Evolutionary conservation across 2,329 filamentous ascomycete species (phyloP), one percentile per base, ranked within the genome.

Genomic region (Monascus ruber): DNA sequence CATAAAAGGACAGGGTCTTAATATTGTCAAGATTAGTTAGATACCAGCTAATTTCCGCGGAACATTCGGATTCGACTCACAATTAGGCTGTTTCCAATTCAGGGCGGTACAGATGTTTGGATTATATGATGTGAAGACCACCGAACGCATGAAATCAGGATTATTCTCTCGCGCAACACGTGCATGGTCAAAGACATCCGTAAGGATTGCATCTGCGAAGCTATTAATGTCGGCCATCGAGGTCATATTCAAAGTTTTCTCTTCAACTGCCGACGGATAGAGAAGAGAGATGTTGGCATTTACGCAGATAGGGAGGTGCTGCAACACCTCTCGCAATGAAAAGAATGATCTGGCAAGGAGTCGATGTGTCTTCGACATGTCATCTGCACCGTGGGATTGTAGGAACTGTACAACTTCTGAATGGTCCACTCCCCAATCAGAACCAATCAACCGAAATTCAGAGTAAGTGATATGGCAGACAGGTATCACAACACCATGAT

Each of bases 21-120:
- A 35, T n/a, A 24, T 27, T 4, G 35, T 9, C 7, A 8, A 27
- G 27, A 34, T 17, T 17, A 17, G 17, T 17, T 17, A 17, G 33
- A 43, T 10, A 29, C 24, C 26, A 35, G n/a, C n/a, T 26, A 37
- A 26, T 17, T 25, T 31, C 29, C n/a, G 11, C n/a, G 11, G 8
- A 31, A 3, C 8, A 8, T 8, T 8, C 8, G 29, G 29, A 11
- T 11, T 8, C 29, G 5, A 65, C 75, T 65, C 59, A 81, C 78
- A 98, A 58, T 96, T 98, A 2, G 91, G 91, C 62, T 98, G 91
- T 63, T 98, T 98, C 91, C 91, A 98, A 64, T 98, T 98, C 52
- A 98, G 67, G 4, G 89, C 88, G 10, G 85, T 93, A 64, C 91
- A 98, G 17, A 96, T 76, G 47, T 81, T 83, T 8, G 85, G 73